These are phyloP conservation scores for Aspergillus fischeri DNA, from an alignment of 2,329 filamentous ascomycete species.

Conservation along the genomic window DNA sequence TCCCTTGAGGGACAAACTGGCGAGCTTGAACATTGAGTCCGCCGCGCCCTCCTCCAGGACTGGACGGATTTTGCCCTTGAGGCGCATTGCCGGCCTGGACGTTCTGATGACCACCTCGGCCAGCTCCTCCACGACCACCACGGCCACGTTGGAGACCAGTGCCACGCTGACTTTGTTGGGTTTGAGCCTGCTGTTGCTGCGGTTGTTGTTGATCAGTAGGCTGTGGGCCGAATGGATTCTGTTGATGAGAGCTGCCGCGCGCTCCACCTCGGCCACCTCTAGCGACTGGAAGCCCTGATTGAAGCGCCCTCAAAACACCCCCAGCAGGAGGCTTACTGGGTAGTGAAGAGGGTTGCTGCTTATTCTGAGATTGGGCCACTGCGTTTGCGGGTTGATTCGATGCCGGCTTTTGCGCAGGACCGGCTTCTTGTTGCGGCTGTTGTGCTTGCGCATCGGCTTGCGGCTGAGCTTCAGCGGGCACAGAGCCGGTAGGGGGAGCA, in stretches of 20 bases:
- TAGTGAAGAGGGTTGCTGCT: constrained; percentile 22
- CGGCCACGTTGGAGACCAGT: constrained; percentile 42
- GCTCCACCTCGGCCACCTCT: constrained; percentile 39
- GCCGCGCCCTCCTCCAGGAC: constrained; percentile 31
- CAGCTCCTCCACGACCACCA: constrained; percentile 36
- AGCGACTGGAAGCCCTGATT: constrained; percentile 44
- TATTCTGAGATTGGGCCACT: constrained; percentile 25
- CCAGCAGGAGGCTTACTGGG: constrained; percentile 33
- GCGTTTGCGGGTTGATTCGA: constrained; percentile 18
- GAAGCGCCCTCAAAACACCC: constrained; percentile 40
- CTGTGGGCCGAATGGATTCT: constrained; percentile 26
- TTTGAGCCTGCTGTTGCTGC: constrained; percentile 27
- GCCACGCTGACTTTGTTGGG: constrained; percentile 31
- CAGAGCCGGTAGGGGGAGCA: constrained; percentile 4
- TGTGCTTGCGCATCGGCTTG: constrained; percentile 14
- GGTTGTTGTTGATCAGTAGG: constrained; percentile 19
- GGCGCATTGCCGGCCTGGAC: constrained; percentile 35
- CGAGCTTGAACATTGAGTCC: constrained; percentile 47
- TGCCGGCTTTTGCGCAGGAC: constrained; percentile 11
- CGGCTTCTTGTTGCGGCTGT: constrained; percentile 14
- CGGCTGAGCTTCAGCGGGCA: constrained; percentile 9
- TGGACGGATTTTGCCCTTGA: constrained; percentile 25
- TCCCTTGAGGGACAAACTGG: constrained; percentile 55
- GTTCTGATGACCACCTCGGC: constrained; percentile 39
- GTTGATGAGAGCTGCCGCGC: constrained; percentile 32